Evolutionary conservation across 169 alveolate species (phyloP).

Genomic region (Eimeria maxima): DNA sequence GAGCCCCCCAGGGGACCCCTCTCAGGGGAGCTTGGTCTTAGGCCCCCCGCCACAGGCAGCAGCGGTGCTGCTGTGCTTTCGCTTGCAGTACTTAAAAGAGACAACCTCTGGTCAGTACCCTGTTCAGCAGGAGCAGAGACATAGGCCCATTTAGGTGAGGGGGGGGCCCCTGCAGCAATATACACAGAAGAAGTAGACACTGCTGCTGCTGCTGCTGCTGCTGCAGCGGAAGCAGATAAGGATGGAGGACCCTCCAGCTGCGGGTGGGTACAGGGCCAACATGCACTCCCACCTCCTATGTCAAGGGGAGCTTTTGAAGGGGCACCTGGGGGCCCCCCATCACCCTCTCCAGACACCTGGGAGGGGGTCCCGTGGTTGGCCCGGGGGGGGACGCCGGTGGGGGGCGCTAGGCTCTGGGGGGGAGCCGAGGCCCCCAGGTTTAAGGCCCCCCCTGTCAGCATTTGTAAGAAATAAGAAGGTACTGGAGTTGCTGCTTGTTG

Average conservation of each 20-base stretch:
- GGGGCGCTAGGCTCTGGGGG: background rate
- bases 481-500: background rate
- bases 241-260: too few relatives aligned
- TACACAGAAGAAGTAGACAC: slow-evolving; percentile 25
- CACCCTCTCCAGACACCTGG: background rate
- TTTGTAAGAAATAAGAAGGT: background rate
- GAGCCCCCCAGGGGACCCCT: slow-evolving; percentile 24
- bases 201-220: background rate
- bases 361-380: background rate
- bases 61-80: slow-evolving; percentile 33
- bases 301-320: background rate
- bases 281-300: background rate
- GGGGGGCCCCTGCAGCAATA: slow-evolving; percentile 24
- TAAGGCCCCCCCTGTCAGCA: background rate
- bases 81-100: slow-evolving; percentile 59
- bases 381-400: background rate
- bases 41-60: slow-evolving; percentile 24
- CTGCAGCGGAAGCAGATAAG: too few relatives aligned
- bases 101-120: slow-evolving; percentile 28
- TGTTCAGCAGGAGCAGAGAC: background rate
- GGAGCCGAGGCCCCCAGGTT: background rate
- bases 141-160: slow-evolving; percentile 39
- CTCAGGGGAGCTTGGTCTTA: slow-evolving; percentile 7
- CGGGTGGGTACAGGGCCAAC: slow-evolving; percentile 27
- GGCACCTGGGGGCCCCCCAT: slow-evolving; percentile 1